Evolutionary conservation across 2,329 filamentous ascomycete genomes (phyloP).

Genomic region (Lasiodiplodia citricola): DNA sequence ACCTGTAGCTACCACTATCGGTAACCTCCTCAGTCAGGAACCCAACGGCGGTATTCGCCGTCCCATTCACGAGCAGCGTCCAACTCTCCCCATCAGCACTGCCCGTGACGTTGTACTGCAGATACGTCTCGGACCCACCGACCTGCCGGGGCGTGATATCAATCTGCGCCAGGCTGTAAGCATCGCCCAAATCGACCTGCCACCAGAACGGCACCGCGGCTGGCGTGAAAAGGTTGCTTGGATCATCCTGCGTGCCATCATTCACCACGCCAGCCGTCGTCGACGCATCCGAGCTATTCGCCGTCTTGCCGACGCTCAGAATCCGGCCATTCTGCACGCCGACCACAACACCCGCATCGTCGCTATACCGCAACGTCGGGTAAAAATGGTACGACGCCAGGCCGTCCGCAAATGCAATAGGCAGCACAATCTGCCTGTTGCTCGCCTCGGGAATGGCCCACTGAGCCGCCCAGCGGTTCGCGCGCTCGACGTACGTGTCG

Average conservation of each 20-base stretch:
- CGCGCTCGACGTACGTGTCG: slow-evolving; percentile 27
- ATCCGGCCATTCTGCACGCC: slow-evolving; percentile 30
- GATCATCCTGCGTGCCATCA: slow-evolving; percentile 5
- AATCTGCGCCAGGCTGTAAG: slow-evolving; percentile 27
- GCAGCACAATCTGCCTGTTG: slow-evolving; percentile 31
- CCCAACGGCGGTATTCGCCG: slow-evolving; percentile 2
- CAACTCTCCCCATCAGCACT: slow-evolving; percentile 23
- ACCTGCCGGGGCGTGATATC: slow-evolving; percentile 30
- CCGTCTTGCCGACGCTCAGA: slow-evolving; percentile 29
- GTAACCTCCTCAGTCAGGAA: slow-evolving; percentile 1
- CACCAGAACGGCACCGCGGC: slow-evolving; percentile 31
- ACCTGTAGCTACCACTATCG: not conserved
- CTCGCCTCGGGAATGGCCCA: slow-evolving; percentile 29
- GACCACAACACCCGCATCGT: slow-evolving; percentile 30
- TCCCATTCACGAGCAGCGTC: not conserved
- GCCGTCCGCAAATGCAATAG: slow-evolving; percentile 26
- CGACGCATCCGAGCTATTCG: slow-evolving; percentile 22
- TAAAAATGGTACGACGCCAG: slow-evolving; percentile 31
- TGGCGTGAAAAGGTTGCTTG: slow-evolving; percentile 27
- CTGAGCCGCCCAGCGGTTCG: slow-evolving; percentile 29
- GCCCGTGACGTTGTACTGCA: slow-evolving; percentile 31
- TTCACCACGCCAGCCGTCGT: not conserved
- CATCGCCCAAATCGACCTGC: slow-evolving; percentile 30
- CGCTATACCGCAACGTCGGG: slow-evolving; percentile 28
- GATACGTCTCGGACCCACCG: slow-evolving; percentile 31